phyloP scores from a whole-genome alignment of 495 filamentous ascomycete genomes.

The Cercophora sp. region DNA sequence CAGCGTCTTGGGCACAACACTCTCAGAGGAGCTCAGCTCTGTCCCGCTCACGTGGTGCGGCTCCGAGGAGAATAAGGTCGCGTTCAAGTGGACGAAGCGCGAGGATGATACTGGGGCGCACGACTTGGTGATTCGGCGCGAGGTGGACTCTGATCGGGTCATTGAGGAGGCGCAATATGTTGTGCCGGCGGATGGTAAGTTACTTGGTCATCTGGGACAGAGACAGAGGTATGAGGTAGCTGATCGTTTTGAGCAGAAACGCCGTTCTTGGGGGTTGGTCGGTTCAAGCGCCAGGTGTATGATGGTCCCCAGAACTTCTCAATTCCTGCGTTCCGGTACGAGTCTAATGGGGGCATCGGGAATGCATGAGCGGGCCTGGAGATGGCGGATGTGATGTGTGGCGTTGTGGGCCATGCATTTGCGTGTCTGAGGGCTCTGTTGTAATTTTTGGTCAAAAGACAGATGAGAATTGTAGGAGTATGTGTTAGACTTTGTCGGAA shows the following conservation, averaged over 20 bases:
- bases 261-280: conserved; percentile 11
- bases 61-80: conserved; percentile 10
- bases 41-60: conserved; percentile 20
- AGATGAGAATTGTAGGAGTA: too few relatives aligned
- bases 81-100: conserved; percentile 18
- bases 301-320: conserved; percentile 29
- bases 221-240: too few relatives aligned
- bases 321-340: conserved; percentile 16
- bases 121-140: neutral
- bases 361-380: too few relatives aligned
- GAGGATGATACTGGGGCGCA: neutral
- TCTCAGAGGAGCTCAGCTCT: conserved; percentile 9
- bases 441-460: too few relatives aligned
- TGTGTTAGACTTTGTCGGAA: too few relatives aligned
- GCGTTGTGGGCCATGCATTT: too few relatives aligned
- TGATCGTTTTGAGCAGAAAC: too few relatives aligned
- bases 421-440: too few relatives aligned
- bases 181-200: too few relatives aligned
- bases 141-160: neutral
- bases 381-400: too few relatives aligned
- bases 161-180: neutral
- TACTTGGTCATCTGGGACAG: too few relatives aligned
- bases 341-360: too few relatives aligned
- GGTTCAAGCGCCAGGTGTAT: conserved; percentile 22
- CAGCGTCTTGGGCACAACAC: conserved; percentile 20